Percentiles rank a stretch among this genome's conserved stretches.
Conservation (phyloP, 1,139 yeast genomes). For the Debaryomyces robertsiae region DNA sequence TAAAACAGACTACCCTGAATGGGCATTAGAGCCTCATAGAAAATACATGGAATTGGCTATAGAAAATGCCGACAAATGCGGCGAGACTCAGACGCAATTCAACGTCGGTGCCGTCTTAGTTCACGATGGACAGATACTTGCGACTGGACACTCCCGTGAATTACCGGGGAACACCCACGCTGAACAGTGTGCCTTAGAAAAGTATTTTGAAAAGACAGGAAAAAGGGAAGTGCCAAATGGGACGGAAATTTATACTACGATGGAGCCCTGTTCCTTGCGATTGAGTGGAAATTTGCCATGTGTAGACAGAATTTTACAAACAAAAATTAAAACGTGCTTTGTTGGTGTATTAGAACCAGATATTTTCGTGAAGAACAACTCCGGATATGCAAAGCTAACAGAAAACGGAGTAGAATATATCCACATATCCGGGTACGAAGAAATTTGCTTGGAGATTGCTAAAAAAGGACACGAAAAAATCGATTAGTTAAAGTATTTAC, state of each 20-base stretch:
- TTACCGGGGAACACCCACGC: slow-evolving; percentile 97
- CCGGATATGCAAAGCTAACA: slow-evolving; percentile 57
- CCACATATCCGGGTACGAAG: slow-evolving; percentile 82
- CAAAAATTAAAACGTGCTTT: slow-evolving; percentile 69
- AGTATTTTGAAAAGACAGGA: slow-evolving; percentile 52
- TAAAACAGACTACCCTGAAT: slow-evolving; percentile 77
- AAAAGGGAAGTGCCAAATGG: slow-evolving; percentile 63
- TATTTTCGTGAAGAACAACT: slow-evolving; percentile 78
- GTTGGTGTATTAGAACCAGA: slow-evolving; percentile 94
- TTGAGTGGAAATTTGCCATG: slow-evolving; percentile 92
- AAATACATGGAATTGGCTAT: slow-evolving; percentile 67
- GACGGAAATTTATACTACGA: slow-evolving; percentile 85
- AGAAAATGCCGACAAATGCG: slow-evolving; percentile 77
- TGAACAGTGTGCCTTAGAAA: slow-evolving; percentile 90
- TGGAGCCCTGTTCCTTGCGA: slow-evolving; percentile 95
- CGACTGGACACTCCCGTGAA: slow-evolving; percentile 89
- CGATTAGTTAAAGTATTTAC: not conserved
- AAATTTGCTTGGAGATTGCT: slow-evolving; percentile 72
- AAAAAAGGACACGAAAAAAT: slow-evolving; percentile 63
- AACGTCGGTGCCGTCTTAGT: slow-evolving; percentile 93
- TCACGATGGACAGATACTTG: slow-evolving; percentile 60
- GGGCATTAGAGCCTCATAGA: slow-evolving; percentile 71
- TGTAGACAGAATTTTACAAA: slow-evolving; percentile 67
- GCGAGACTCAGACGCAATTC: slow-evolving; percentile 82
- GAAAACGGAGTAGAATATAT: slow-evolving; percentile 67